Conservation (phyloP, 2,329 filamentous ascomycete genomes). For the Didymella pinodella region DNA sequence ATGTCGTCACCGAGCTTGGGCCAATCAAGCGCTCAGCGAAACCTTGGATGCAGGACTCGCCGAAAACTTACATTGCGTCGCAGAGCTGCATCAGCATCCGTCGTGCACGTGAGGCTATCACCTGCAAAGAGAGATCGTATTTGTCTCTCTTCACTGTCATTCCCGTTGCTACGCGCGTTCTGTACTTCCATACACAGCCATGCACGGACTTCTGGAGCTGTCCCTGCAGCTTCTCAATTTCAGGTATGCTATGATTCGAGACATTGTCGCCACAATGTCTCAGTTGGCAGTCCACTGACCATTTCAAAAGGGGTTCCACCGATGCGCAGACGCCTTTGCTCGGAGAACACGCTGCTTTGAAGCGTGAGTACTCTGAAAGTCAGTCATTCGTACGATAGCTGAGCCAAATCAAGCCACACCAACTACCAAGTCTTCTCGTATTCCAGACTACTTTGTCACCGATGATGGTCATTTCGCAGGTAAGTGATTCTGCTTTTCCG, state of each 20-base stretch:
- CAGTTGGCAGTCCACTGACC: not conserved
- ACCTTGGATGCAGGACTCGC: conserved; percentile 17
- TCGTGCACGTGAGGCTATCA: conserved; percentile 1
- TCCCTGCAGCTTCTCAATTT: conserved; percentile 37
- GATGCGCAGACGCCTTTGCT: conserved; percentile 28
- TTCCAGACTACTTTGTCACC: conserved; percentile 47
- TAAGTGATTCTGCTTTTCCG: conserved; percentile 5
- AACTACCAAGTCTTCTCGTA: conserved; percentile 30
- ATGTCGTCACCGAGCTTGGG: conserved; percentile 22
- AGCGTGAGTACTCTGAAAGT: conserved; percentile 32
- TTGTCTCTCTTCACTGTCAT: conserved; percentile 8
- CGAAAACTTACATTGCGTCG: conserved; percentile 13
- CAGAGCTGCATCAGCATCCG: conserved; percentile 11
- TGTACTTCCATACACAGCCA: conserved; percentile 16
- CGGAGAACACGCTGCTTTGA: conserved; percentile 25
- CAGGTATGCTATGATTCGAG: conserved; percentile 25
- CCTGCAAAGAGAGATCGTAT: conserved; percentile 1
- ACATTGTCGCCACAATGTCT: not conserved
- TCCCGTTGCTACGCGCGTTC: conserved; percentile 3
- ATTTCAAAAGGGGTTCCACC: conserved; percentile 15
- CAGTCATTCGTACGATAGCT: not conserved
- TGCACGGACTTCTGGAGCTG: conserved; percentile 38
- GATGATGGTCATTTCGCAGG: conserved; percentile 42
- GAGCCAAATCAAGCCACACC: conserved; percentile 31
- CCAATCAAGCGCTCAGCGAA: conserved; percentile 11